Evolutionary conservation across 2,329 filamentous ascomycete species (phyloP), one percentile per base, ranked within the genome.

Genomic region (Lomentospora prolificans): DNA sequence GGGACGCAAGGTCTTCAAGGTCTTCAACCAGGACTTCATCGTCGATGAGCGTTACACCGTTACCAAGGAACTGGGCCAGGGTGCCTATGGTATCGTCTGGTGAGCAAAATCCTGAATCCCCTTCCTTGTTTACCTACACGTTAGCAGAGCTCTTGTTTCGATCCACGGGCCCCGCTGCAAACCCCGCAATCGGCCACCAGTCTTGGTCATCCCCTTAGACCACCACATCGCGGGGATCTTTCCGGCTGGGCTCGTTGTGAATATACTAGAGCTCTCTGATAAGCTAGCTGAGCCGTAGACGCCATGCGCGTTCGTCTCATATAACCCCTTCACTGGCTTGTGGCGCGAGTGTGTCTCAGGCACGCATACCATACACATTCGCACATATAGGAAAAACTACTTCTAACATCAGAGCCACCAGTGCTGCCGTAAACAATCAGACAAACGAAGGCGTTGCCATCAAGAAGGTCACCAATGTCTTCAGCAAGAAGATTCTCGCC

Each of bases 391-490:
- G 4, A 5, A 12, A 22, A 19, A 3, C 5, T 19, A 19, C 41
- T 10, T 8, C 27, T 48, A 53, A 60, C 60, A 61, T 48, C 24
- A 12, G 24, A 19, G 25, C 5, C 24, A 25, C 33, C 69, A 96
- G 91, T 72, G 92, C 94, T 58, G 94, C 94, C 56, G 89, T 90
- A 62, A 96, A 97, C 78, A 86, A 84, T 69, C 84, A 90, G 71
- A 95, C 88, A 30, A 86, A 84, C 66, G 94, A 99, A 70, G 91
- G 92, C 41, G 91, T 99, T 60, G 94, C 94, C 65, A 94, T 99
- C 79, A 99, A 99, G 76, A 99, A 99, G 75, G 90, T 99, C 70
- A 99, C 94, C 77, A 99, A 99, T 87, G 92, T 99, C 65, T 99
- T 99, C 75, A 96, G 90, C 81, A 99, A 99, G 78, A 97, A 97